Conservation (phyloP, 1,139 yeast species). For the Saccharomyces hybrid region DNA sequence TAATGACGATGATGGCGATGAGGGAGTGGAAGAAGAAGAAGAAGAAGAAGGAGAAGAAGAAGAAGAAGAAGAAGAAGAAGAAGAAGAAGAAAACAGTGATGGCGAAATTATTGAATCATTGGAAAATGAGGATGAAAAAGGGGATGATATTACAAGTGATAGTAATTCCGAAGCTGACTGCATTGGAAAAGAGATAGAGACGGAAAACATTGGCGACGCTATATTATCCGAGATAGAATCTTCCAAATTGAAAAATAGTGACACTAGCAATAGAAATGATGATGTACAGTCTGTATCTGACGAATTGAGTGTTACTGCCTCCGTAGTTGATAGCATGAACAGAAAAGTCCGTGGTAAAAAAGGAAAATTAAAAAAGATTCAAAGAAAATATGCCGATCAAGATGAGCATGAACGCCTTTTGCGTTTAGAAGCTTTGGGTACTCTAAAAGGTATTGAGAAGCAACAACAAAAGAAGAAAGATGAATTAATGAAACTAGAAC, state of each 20-base stretch:
- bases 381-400: slow-evolving; percentile 77
- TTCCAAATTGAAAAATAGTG: not conserved
- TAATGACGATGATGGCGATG: slow-evolving; percentile 14
- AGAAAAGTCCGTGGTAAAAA: slow-evolving; percentile 69
- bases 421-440: slow-evolving; percentile 77
- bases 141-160: not conserved
- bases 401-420: slow-evolving; percentile 78
- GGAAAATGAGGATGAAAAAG: not conserved
- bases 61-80: slow-evolving; percentile 6
- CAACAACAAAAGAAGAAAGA: slow-evolving; percentile 35
- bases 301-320: slow-evolving; percentile 12
- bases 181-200: not conserved
- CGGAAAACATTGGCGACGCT: not conserved
- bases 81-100: slow-evolving; percentile 1
- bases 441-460: slow-evolving; percentile 59
- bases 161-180: not conserved
- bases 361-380: slow-evolving; percentile 74
- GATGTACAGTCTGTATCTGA: slow-evolving; percentile 11
- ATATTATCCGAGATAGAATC: not conserved
- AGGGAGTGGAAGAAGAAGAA: slow-evolving; percentile 5
- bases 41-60: slow-evolving; percentile 8
- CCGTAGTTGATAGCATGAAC: slow-evolving; percentile 20
- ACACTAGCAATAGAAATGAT: not conserved
- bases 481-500: slow-evolving; percentile 33
- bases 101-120: slow-evolving; percentile 3